Base-by-base conservation (phyloP, 306 rosid species). In the Canavalia gladiata region DNA sequence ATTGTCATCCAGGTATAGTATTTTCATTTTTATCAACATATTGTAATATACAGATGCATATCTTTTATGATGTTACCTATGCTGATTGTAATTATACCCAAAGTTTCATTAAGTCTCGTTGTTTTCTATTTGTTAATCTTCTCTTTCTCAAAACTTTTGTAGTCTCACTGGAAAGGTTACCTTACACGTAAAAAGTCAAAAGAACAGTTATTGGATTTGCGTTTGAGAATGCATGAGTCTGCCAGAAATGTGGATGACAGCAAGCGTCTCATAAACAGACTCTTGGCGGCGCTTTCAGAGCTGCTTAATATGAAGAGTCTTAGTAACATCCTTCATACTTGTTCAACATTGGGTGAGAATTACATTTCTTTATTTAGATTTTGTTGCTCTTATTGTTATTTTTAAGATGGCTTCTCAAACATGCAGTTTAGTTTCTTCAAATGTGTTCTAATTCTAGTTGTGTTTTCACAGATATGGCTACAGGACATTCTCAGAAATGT, bases 121-220 rank as follows among this genome's bases (percentile, higher is more conserved):
- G 25, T 18, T 18, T 63, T 49, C 11, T 25, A 18, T 12, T 47
- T 64, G 25, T 64, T 30, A 77, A 72, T 77, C 25, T 45, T 54
- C 37, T 25, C 34, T 65, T 47, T 68, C 18, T 60, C 7, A 18
- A 18, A 18, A 18, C 7, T 77, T 81, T 54, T 77, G 46, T 77
- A 93, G 99, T 89, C 99, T 39, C 60, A 62, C 82, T 95, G 99
- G 99, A 93, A 85, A 88, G 97, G 97, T 79, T 88, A 90, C 84
- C 79, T 84, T 50, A 89, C 86, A 55, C 89, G 97, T 62, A 89
- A 86, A 84, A 87, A 84, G 65, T 86, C 95, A 72, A 89, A 76
- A 82, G 88, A 72, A 65, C 91, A 88, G 84, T 82, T 95, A 45
- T 77, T 67, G 80, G 95, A 93, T 75, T 80, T 95, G 85, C 92